Percentiles rank a stretch among this genome's conserved stretches.
phyloP scores from a whole-genome alignment of 257 asterid genomes.

The Solanum rostratum region DNA sequence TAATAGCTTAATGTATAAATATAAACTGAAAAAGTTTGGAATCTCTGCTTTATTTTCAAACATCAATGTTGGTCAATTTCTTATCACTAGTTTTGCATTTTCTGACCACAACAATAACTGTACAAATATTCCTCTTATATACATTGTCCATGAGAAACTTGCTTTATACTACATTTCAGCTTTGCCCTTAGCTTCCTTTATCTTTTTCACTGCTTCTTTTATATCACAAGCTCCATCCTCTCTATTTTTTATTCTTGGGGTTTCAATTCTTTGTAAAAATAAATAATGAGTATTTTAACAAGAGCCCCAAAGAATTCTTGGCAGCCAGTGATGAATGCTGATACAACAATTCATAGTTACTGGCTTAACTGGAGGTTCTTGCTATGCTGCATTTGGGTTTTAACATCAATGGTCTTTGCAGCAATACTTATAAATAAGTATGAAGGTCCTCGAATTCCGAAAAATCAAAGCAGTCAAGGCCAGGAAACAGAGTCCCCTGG shows the following conservation, averaged over 20 bases:
- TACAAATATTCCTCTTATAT: not conserved
- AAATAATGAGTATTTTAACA: slow-evolving; percentile 36
- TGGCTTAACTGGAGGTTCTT: slow-evolving; percentile 68
- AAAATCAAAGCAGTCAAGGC: not conserved
- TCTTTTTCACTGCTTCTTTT: not conserved
- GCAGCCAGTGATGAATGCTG: slow-evolving; percentile 50
- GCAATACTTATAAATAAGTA: slow-evolving; percentile 34
- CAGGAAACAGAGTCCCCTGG: slow-evolving; percentile 2
- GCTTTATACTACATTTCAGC: slow-evolving; percentile 1
- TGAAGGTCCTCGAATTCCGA: slow-evolving; percentile 23
- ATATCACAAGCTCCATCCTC: not conserved
- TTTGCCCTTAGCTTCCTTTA: not conserved
- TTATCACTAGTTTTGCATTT: slow-evolving; percentile 4
- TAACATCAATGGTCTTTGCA: slow-evolving; percentile 42
- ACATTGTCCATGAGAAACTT: not conserved
- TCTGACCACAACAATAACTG: not conserved
- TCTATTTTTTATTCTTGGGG: not conserved
- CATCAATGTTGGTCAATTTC: slow-evolving; percentile 30
- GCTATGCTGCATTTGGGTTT: slow-evolving; percentile 44
- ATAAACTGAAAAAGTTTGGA: slow-evolving; percentile 38
- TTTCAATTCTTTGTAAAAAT: not conserved
- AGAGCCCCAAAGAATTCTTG: slow-evolving; percentile 46
- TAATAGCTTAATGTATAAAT: slow-evolving; percentile 15
- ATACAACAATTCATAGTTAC: slow-evolving; percentile 41
- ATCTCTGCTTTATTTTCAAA: slow-evolving; percentile 36